phyloP scores from a whole-genome alignment of 1,284 basidiomycete species.

The Moesziomyces parantarcticus region DNA sequence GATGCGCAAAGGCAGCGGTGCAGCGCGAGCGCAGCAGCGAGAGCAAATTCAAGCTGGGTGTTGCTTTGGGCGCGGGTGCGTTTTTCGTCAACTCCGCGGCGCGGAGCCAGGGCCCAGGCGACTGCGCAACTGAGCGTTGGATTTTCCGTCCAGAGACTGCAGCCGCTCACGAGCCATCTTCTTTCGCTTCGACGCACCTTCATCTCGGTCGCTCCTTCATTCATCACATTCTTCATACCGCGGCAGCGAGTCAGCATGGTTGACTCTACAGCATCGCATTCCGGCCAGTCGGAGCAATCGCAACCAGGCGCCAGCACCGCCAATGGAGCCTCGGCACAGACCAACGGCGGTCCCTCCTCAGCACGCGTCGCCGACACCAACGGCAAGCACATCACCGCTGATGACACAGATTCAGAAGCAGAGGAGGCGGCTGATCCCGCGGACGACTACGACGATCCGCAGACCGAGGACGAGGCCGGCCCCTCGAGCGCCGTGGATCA shows the following conservation, averaged over 20 bases:
- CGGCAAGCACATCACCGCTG: slow-evolving; percentile 2
- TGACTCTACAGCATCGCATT: slow-evolving; percentile 4
- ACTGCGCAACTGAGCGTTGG: too few species aligned
- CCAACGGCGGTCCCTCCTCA: slow-evolving; percentile 34
- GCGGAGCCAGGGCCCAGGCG: too few species aligned
- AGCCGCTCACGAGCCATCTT: too few species aligned
- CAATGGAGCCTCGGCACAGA: neutral
- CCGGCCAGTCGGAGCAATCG: neutral
- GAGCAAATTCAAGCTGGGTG: too few species aligned
- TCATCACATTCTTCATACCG: neutral
- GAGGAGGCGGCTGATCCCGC: slow-evolving; percentile 25
- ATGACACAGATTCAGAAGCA: slow-evolving; percentile 51
- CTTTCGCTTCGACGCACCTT: neutral
- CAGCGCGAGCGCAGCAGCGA: too few species aligned
- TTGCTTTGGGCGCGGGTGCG: too few species aligned
- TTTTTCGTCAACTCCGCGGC: too few species aligned
- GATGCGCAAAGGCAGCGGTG: too few species aligned
- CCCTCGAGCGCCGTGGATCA: slow-evolving; percentile 21
- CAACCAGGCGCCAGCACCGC: too few species aligned
- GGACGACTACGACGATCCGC: slow-evolving; percentile 27
- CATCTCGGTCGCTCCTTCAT: too few species aligned
- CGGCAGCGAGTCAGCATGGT: slow-evolving; percentile 5
- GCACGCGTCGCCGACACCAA: slow-evolving; percentile 36
- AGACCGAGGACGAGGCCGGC: slow-evolving; percentile 48
- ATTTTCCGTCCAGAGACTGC: too few species aligned